A percentile compares a stretch with the other conserved stretches of the same genome.
Evolutionary conservation across 257 asterid genomes (phyloP).

Genomic region (Cruciata laevipes): DNA sequence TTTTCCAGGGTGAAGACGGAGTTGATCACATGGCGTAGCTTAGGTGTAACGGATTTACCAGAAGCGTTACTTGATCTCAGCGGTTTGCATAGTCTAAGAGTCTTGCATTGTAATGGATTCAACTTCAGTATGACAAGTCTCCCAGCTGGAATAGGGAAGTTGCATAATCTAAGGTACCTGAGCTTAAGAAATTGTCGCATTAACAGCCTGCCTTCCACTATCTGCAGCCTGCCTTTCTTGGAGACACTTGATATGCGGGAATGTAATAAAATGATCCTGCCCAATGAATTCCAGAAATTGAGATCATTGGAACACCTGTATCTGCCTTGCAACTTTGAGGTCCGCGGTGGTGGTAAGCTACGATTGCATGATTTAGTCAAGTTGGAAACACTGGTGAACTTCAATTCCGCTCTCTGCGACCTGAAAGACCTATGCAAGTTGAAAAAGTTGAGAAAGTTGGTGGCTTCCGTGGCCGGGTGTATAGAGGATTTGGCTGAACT

Average conservation of each 20-base stretch:
- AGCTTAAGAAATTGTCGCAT: conserved; percentile 2
- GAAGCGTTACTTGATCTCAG: neutral
- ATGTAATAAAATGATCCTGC: neutral
- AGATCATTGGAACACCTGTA: neutral
- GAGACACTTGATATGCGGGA: neutral
- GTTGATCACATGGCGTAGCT: neutral
- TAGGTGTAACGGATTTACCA: neutral
- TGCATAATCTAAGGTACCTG: neutral
- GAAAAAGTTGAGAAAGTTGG: neutral
- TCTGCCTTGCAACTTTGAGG: neutral
- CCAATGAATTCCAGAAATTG: neutral
- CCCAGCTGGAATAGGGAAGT: neutral
- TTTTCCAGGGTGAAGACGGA: neutral
- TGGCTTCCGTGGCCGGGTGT: neutral
- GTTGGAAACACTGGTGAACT: neutral
- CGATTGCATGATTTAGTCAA: neutral
- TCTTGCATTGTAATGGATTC: neutral
- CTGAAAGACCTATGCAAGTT: neutral
- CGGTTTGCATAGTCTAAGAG: neutral
- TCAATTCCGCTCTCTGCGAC: neutral
- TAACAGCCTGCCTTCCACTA: neutral
- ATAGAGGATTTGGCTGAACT: neutral
- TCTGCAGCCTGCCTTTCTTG: neutral
- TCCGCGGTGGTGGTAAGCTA: neutral
- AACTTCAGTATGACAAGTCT: neutral